Evolutionary conservation across 177 flowering plant species (phyloP), one percentile per base, ranked within the genome.

Genomic region (Vitis hybrid): DNA sequence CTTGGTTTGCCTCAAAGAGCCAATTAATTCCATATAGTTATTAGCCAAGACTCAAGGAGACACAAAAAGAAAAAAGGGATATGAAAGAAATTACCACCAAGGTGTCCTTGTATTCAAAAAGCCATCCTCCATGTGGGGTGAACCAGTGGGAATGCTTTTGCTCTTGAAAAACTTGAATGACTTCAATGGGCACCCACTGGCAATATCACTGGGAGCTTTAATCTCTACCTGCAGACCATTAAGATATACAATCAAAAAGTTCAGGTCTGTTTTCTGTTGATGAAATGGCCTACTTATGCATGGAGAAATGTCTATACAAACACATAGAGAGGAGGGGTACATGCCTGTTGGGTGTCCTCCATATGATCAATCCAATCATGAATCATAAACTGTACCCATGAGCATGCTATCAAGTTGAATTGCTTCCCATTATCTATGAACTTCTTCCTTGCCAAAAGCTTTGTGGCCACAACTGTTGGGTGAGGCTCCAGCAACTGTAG

Each of bases 341-440:
- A 9, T 68, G 69, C 85, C 85, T 80, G 85, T 24, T 84, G 20
- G 17, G 88, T 84, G 61, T 86, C 88, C 74, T 83, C 86, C 76
- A 84, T 49, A 32, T 86, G 90, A 75, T 84, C 85, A 41, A 83
- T 64, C 90, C 90, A 86, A 48, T 86, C 88, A 73, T 86, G 88
- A 51, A 86, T 78, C 88, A 86, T 86, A 76, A 86, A 86, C 53
- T 80, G 90, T 17, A 86, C 77, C 90, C 88, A 86, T 1, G 90
- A 81, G 58, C 78, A 66, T 0, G 87, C 90, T 17, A 86, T 76
- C 78, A 86, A 50, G 73, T 86, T 86, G 73, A 86, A 84, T 68
- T 86, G 90, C 53, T 78, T 77, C 50, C 83, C 87, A 32, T 56
- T 74, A 71, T 81, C 90, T 61, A 71, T 75, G 63, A 68, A 77